A percentile compares a stretch with the other conserved stretches of the same genome.
phyloP scores from a whole-genome alignment of 106 monocot genomes.

The Platanthera zijinensis region DNA sequence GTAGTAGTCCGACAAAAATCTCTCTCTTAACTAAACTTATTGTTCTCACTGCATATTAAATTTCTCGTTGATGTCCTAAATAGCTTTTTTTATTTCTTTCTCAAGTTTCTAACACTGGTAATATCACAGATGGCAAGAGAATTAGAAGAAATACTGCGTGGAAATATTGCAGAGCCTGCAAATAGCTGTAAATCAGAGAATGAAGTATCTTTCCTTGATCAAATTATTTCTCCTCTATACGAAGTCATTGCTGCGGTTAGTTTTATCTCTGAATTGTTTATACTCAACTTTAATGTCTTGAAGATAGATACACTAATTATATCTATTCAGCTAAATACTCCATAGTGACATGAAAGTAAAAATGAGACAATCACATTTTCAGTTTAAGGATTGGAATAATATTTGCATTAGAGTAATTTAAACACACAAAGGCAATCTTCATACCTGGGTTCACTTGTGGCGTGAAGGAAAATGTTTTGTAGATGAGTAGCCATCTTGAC shows the following conservation, averaged over 20 bases:
- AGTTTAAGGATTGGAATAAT: not conserved
- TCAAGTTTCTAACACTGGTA: not conserved
- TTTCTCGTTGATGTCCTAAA: not conserved
- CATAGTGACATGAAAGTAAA: not conserved
- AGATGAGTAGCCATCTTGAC: too few relatives aligned
- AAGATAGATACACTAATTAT: not conserved
- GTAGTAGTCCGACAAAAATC: not conserved
- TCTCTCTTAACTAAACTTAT: not conserved
- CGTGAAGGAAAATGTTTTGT: too few relatives aligned
- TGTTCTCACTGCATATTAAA: not conserved
- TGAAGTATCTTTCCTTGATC: slow-evolving; percentile 76
- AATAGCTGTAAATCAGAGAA: slow-evolving; percentile 47
- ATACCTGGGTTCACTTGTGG: too few relatives aligned
- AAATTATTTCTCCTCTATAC: slow-evolving; percentile 84
- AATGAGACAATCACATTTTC: not conserved
- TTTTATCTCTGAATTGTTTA: not conserved
- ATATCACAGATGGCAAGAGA: slow-evolving; percentile 71
- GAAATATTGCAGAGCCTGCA: slow-evolving; percentile 51
- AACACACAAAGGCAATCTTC: not conserved
- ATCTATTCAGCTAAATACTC: not conserved
- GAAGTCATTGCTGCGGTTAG: slow-evolving; percentile 76
- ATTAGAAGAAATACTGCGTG: slow-evolving; percentile 52
- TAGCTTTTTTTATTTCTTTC: not conserved
- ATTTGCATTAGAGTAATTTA: not conserved
- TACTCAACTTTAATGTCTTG: not conserved